These are phyloP conservation scores for Anaeramoeba ignava DNA, from an alignment of 78 protist genomes.

Conservation along the genomic window DNA sequence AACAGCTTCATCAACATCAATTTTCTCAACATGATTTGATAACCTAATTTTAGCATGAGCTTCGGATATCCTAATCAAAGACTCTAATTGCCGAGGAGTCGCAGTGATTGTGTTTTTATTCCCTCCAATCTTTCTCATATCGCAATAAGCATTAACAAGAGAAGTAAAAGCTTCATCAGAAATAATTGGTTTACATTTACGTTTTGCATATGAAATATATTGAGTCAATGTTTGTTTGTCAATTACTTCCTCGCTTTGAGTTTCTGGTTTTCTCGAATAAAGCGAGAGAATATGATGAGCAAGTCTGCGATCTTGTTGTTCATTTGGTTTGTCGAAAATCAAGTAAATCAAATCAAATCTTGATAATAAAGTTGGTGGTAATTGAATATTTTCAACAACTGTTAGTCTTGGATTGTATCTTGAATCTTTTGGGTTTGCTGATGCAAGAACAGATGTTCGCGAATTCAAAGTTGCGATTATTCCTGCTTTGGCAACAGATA, in stretches of 20 bases:
- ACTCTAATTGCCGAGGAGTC: conserved; percentile 96
- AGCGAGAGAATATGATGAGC: conserved; percentile 76
- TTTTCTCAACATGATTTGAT: conserved; percentile 39
- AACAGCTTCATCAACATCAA: conserved; percentile 77
- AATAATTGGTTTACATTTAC: conserved; percentile 48
- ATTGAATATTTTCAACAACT: conserved; percentile 87
- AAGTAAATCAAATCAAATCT: conserved; percentile 87
- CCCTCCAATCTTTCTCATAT: conserved; percentile 41
- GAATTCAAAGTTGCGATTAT: conserved; percentile 89
- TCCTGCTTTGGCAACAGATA: conserved; percentile 99
- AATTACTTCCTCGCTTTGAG: neutral
- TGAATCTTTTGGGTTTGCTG: conserved; percentile 92
- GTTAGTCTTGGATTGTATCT: conserved; percentile 70
- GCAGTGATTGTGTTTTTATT: conserved; percentile 68
- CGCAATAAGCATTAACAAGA: conserved; percentile 57
- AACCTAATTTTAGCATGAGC: conserved; percentile 58
- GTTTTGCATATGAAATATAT: conserved; percentile 75
- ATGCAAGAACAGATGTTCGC: conserved; percentile 91
- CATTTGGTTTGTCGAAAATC: conserved; percentile 79
- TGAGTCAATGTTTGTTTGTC: conserved; percentile 24
- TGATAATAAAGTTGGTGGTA: conserved; percentile 84
- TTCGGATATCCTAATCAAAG: conserved; percentile 83
- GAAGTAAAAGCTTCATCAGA: conserved; percentile 57
- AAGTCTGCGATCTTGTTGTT: conserved; percentile 60
- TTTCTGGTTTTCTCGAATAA: conserved; percentile 17